phyloP scores from a whole-genome alignment of 78 protist species.

The Neovahlkampfia damariscottae region DNA sequence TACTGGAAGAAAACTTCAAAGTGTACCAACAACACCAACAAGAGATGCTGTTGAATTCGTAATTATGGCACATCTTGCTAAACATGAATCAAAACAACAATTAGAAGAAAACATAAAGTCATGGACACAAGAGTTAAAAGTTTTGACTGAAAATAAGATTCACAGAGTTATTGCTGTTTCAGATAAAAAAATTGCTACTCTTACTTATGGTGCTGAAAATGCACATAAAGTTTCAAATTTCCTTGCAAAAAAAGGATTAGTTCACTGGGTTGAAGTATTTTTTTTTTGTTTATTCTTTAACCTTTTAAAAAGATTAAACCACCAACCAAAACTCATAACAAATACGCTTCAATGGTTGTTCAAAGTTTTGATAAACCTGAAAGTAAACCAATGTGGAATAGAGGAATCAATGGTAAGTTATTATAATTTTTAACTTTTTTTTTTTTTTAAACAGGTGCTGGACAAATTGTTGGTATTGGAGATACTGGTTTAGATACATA shows the following conservation, averaged over 20 bases:
- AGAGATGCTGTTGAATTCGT: neutral
- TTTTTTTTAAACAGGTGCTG: slow-evolving; percentile 17
- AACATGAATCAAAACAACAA: neutral
- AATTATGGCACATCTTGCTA: neutral
- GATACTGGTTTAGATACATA: slow-evolving; percentile 30
- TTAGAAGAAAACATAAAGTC: neutral
- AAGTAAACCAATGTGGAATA: neutral
- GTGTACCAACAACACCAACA: neutral
- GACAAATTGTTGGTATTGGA: slow-evolving; percentile 5
- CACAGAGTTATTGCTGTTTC: neutral
- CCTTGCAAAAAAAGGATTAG: neutral
- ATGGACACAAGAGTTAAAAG: neutral
- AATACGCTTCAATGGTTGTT: neutral
- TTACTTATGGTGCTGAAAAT: neutral
- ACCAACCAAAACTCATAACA: neutral
- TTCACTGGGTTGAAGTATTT: neutral
- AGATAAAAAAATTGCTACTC: neutral
- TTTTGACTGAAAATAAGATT: neutral
- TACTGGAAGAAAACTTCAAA: too few relatives aligned
- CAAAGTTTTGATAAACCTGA: neutral
- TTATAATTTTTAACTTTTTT: too few relatives aligned
- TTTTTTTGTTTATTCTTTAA: too few relatives aligned
- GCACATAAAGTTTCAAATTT: neutral
- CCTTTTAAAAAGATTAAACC: too few relatives aligned
- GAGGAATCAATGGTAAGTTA: too few relatives aligned